Percentiles rank a stretch among this genome's conserved stretches.
Conservation (phyloP, 768 basidiomycete genomes). For the Nidularia pulvinata region DNA sequence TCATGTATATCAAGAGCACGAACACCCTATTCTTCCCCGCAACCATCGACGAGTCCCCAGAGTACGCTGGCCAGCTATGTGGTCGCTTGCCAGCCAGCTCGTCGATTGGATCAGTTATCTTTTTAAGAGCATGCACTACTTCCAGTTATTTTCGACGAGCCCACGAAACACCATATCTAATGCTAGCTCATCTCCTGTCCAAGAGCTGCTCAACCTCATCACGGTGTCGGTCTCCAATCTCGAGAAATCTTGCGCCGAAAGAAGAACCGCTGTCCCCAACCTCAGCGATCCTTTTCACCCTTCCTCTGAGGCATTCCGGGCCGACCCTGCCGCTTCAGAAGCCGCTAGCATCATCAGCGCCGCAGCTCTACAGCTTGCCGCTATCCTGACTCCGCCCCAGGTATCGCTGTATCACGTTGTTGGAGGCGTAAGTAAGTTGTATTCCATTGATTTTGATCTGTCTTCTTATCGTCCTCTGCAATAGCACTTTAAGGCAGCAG, state of each 20-base stretch:
- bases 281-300: constrained; percentile 20
- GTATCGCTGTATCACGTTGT: constrained; percentile 14
- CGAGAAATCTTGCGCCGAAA: constrained; percentile 13
- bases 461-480: background rate
- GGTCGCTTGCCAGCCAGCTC: too few relatives aligned
- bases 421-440: constrained; percentile 14
- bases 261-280: constrained; percentile 15
- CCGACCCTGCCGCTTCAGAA: constrained; percentile 19
- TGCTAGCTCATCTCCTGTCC: too few relatives aligned
- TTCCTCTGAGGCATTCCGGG: constrained; percentile 22
- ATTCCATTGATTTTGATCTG: background rate
- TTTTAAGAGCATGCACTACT: too few relatives aligned
- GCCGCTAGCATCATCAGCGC: constrained; percentile 24
- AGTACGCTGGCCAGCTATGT: too few relatives aligned
- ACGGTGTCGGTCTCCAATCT: constrained; percentile 14
- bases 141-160: too few relatives aligned
- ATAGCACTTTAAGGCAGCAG: constrained; percentile 19
- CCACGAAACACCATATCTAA: too few relatives aligned
- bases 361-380: constrained; percentile 29
- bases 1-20: too few relatives aligned
- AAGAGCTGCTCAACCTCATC: constrained; percentile 6
- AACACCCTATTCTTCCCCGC: too few relatives aligned
- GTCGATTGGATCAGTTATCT: too few relatives aligned
- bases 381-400: constrained; percentile 21
- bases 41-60: too few relatives aligned